These are phyloP conservation scores for Rhizopus sp. DNA, from an alignment of 371 early-diverging fungal genomes.

Conservation along the genomic window DNA sequence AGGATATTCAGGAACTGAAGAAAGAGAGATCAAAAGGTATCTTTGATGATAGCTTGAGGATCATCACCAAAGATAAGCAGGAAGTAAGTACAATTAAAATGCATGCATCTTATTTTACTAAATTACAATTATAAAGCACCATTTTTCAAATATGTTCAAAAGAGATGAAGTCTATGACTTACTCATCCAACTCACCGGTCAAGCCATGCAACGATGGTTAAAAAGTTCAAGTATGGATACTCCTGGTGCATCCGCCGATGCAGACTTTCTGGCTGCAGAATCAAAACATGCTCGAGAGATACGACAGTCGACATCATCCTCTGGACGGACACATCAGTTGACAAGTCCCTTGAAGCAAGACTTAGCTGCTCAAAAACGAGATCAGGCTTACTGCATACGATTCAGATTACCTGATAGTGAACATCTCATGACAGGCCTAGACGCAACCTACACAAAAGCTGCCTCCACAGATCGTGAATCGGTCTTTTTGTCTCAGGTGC, in stretches of 20 bases:
- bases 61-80: conserved; percentile 75
- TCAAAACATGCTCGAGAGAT: conserved; percentile 5
- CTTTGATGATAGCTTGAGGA: conserved; percentile 83
- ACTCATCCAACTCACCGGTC: conserved; percentile 82
- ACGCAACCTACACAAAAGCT: conserved; percentile 51
- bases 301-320: not conserved
- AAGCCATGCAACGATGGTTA: conserved; percentile 85
- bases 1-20: conserved; percentile 83
- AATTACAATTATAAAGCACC: conserved; percentile 48
- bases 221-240: conserved; percentile 74
- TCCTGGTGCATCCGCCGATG: conserved; percentile 52
- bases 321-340: conserved; percentile 17
- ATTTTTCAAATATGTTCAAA: conserved; percentile 92
- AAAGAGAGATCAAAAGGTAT: conserved; percentile 90
- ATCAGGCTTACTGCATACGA: conserved; percentile 67
- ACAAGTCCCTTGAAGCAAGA: conserved; percentile 63
- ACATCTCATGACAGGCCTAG: conserved; percentile 58
- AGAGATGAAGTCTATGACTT: conserved; percentile 91
- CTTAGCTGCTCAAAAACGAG: conserved; percentile 70
- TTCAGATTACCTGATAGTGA: conserved; percentile 75
- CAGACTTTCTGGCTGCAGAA: conserved; percentile 12
- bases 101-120: not conserved
- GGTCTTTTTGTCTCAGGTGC: conserved; percentile 22
- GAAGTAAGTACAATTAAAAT: conserved; percentile 54
- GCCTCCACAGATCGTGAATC: conserved; percentile 9